A percentile compares a stretch with the other conserved stretches of the same genome.
These are phyloP conservation scores for Penicillium sp. DNA, from an alignment of 2,329 filamentous ascomycete genomes.

Conservation along the genomic window DNA sequence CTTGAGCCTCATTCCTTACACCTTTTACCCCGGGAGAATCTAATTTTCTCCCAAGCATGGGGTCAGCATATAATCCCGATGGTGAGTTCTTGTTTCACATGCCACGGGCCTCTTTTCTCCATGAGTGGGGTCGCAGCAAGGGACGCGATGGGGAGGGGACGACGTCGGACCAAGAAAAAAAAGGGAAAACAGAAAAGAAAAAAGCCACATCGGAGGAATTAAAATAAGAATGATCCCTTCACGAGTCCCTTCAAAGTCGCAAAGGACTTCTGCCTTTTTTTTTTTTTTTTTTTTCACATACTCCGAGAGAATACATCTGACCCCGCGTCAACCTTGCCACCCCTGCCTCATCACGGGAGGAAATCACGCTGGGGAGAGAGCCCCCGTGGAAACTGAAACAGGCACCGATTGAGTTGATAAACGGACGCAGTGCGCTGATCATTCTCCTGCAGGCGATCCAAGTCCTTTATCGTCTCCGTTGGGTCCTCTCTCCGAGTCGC, in stretches of 20 bases:
- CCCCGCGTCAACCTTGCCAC: constrained; percentile 6
- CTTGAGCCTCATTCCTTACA: constrained; percentile 22
- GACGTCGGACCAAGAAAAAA: background rate
- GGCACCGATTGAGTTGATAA: constrained; percentile 15
- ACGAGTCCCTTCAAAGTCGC: background rate
- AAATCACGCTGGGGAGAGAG: constrained; percentile 13
- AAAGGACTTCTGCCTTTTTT: background rate
- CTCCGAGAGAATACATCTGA: constrained; percentile 13
- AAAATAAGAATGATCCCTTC: background rate
- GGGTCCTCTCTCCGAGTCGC: constrained; percentile 37
- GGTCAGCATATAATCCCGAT: constrained; percentile 38
- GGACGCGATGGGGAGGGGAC: background rate
- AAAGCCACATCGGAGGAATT: background rate
- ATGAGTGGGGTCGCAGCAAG: constrained; percentile 1
- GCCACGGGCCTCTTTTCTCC: constrained; percentile 8
- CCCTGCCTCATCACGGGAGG: constrained; percentile 16
- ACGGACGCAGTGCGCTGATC: constrained; percentile 18
- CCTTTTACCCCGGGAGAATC: constrained; percentile 5
- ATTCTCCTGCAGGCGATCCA: constrained; percentile 33
- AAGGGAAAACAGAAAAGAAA: background rate
- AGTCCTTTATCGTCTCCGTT: constrained; percentile 43
- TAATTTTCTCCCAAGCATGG: constrained; percentile 27
- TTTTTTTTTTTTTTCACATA: constrained; percentile 4
- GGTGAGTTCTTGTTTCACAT: constrained; percentile 35
- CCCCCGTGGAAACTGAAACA: constrained; percentile 14